Evolutionary conservation across 1,284 basidiomycete genomes (phyloP).

Genomic region (Tilletia horrida): DNA sequence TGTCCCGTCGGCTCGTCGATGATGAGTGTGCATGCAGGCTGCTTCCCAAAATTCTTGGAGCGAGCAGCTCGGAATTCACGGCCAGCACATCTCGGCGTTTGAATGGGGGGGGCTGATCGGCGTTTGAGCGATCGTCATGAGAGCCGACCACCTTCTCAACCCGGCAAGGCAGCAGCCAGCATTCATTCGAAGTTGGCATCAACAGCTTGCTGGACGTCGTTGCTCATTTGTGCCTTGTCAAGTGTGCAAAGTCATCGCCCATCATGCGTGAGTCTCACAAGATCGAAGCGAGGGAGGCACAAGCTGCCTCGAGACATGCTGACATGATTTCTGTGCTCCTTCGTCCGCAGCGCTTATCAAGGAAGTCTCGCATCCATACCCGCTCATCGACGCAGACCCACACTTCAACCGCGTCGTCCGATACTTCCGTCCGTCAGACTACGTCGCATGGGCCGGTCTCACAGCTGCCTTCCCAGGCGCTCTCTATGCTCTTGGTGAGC

Average conservation of each 20-base stretch:
- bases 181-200: neutral
- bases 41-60: neutral
- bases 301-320: no score
- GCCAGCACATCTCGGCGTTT: neutral
- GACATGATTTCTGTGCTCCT: neutral
- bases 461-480: constrained; percentile 75
- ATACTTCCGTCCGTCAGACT: constrained; percentile 86
- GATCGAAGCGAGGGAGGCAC: no score
- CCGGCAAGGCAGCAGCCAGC: neutral
- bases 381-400: constrained; percentile 73
- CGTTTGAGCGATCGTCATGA: neutral
- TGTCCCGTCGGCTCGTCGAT: neutral
- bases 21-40: neutral
- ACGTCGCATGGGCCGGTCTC: constrained; percentile 74
- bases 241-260: neutral
- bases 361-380: constrained; percentile 49
- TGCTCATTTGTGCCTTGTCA: neutral
- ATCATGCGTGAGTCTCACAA: constrained; percentile 16
- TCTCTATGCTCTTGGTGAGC: constrained; percentile 60
- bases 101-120: no score
- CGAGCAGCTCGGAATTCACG: neutral
- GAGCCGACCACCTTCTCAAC: no score
- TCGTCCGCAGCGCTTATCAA: constrained; percentile 31
- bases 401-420: constrained; percentile 81
- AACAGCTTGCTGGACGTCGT: neutral